A percentile compares a stretch with the other conserved stretches of the same genome.
phyloP scores from a whole-genome alignment of 2,329 filamentous ascomycete species.

The Truncatella angustata region DNA sequence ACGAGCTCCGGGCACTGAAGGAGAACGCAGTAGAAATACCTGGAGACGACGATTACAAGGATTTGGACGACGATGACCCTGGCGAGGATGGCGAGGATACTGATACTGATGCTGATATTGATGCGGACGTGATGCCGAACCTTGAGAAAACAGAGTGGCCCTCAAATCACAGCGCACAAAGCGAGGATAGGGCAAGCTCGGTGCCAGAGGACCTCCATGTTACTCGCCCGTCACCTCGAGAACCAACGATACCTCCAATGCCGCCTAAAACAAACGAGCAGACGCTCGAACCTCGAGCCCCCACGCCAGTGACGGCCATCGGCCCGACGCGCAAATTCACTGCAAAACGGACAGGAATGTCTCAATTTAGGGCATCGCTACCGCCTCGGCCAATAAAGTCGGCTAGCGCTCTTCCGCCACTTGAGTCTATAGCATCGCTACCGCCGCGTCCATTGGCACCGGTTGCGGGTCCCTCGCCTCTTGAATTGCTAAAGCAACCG shows the following conservation, averaged over 20 bases:
- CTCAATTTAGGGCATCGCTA: no score
- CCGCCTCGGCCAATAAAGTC: no score
- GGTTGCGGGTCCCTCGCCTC: no score
- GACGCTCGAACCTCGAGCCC: no score
- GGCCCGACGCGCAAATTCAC: no score
- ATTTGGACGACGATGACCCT: slow-evolving; percentile 15
- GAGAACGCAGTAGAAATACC: slow-evolving; percentile 22
- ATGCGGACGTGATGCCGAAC: background rate
- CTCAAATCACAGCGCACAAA: background rate
- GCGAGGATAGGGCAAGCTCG: background rate
- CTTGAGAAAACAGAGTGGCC: background rate
- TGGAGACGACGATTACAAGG: slow-evolving; percentile 24
- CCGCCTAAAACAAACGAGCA: background rate
- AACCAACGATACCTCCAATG: no score
- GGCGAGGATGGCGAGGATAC: background rate
- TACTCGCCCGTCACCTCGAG: background rate
- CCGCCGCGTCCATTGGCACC: no score
- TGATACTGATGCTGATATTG: background rate
- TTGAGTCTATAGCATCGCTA: no score
- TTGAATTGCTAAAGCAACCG: no score
- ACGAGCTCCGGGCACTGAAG: slow-evolving; percentile 13
- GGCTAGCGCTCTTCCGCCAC: no score
- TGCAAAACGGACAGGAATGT: no score
- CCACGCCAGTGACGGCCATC: no score
- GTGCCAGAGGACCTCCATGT: background rate